Evolutionary conservation across 495 filamentous ascomycete genomes (phyloP).

Genomic region (Pyrenopolyporus hunteri): DNA sequence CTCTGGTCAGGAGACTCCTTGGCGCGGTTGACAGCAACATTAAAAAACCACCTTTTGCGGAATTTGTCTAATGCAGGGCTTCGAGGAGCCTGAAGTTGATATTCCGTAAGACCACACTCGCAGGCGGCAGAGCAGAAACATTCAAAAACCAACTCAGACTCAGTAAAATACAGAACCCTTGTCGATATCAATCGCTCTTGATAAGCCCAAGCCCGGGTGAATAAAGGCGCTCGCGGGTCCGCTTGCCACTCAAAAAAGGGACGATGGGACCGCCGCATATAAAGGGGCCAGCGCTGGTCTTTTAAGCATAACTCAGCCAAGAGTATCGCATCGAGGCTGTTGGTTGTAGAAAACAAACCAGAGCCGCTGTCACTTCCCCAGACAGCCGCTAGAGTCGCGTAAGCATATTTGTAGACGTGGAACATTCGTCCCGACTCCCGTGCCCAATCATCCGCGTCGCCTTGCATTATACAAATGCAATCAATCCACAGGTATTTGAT

Average conservation of each 20-base stretch:
- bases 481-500: slow-evolving; percentile 6
- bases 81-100: too few relatives aligned
- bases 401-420: slow-evolving; percentile 1
- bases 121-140: neutral
- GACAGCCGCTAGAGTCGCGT: neutral
- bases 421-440: slow-evolving; percentile 5
- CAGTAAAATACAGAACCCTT: neutral
- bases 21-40: too few relatives aligned
- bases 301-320: too few relatives aligned
- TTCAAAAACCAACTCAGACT: neutral
- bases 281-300: too few relatives aligned
- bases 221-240: too few relatives aligned
- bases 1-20: too few relatives aligned
- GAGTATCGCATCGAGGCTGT: too few relatives aligned
- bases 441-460: slow-evolving; percentile 3
- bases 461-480: slow-evolving; percentile 4
- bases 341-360: slow-evolving; percentile 3
- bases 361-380: neutral
- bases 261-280: too few relatives aligned
- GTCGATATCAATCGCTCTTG: neutral
- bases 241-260: too few relatives aligned
- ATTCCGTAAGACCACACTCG: slow-evolving; percentile 2
- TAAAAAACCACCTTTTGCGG: too few relatives aligned
- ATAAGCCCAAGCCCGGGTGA: neutral
- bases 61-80: too few relatives aligned